Evolutionary conservation across 75 land plant genomes (phyloP), one percentile per base, ranked within the genome.

Genomic region (Cryptomeria japonica): DNA sequence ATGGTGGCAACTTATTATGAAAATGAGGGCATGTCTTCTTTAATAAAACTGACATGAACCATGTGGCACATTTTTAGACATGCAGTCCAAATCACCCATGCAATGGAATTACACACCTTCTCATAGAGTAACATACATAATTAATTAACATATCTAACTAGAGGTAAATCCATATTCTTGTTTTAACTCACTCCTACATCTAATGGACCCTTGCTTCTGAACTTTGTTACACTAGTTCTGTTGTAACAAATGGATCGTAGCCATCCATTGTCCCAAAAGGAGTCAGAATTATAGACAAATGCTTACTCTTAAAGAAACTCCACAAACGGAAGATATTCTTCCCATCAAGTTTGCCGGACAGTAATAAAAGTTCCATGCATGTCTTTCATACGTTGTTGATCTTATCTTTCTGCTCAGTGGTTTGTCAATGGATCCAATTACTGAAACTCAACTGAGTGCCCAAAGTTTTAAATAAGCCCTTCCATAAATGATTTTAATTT

Each of bases 241-340:
- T 75, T 78, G n/a, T 49, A 44, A 46, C 41, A 75, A 38, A 13
- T 37, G 84, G 83, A 13, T 87, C 84, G 78, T 75, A 47, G 49
- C 84, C 42, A 88, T 89, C 77, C 39, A 68, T 83, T 37, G 56
- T 80, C 47, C 42, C 39, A 55, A 89, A 89, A 46, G 90, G 90
- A 72, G 83, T 78, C 38, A 70, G 37, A n/a, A 89, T 84, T 34
- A 55, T 78, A 37, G 90, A 22, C 41, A 85, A 31, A 46, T 89
- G 84, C 42, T 28, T 87, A n/a, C 38, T 53, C n/a, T n/a, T n/a
- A 89, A 78, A 41, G 16, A 87, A 87, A 88, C 56, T 87, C 84
- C 16, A 87, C 22, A 18, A 88, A 49, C 34, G 85, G 90, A 37
- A 87, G 89, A 46, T n/a, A n/a, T n/a, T 49, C 36, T 19, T 51